Percentiles rank a stretch among this genome's conserved stretches.
phyloP scores from a whole-genome alignment of 2,329 filamentous ascomycete genomes.

The Davidsoniella neocaledoniae region DNA sequence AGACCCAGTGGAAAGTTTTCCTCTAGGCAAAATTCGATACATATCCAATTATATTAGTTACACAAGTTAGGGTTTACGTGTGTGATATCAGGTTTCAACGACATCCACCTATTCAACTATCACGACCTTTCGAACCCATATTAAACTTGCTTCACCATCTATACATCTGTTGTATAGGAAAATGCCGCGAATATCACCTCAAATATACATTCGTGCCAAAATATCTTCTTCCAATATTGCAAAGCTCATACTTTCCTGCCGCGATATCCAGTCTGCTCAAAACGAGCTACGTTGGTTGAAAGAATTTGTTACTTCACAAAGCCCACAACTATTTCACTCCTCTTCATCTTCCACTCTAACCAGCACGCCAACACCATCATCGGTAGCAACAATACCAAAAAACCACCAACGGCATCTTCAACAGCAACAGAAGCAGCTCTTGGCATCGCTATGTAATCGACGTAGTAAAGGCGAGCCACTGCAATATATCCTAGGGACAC shows the following conservation, averaged over 20 bases:
- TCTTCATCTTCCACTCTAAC: no score
- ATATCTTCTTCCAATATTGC: conserved; percentile 38
- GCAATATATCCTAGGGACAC: conserved; percentile 76
- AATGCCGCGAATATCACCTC: conserved; percentile 49
- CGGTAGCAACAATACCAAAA: background rate
- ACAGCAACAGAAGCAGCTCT: background rate
- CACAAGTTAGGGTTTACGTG: background rate
- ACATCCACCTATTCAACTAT: no score
- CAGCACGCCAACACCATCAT: no score
- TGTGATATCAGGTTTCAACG: no score
- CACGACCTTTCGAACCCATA: no score
- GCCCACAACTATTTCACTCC: no score
- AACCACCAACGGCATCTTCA: no score
- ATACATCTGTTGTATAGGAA: no score
- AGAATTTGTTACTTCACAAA: conserved; percentile 31
- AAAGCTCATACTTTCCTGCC: conserved; percentile 45
- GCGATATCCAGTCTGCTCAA: conserved; percentile 43
- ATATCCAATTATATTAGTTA: no score
- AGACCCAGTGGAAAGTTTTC: no score
- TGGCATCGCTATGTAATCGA: background rate
- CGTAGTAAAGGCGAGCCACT: conserved; percentile 46
- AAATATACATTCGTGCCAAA: conserved; percentile 37
- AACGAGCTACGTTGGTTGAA: conserved; percentile 61
- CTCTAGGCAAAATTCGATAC: no score
- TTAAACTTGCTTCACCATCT: no score